These are phyloP conservation scores for Metahyphopichia silvanorum DNA, from an alignment of 805 yeast species.

Conservation along the genomic window DNA sequence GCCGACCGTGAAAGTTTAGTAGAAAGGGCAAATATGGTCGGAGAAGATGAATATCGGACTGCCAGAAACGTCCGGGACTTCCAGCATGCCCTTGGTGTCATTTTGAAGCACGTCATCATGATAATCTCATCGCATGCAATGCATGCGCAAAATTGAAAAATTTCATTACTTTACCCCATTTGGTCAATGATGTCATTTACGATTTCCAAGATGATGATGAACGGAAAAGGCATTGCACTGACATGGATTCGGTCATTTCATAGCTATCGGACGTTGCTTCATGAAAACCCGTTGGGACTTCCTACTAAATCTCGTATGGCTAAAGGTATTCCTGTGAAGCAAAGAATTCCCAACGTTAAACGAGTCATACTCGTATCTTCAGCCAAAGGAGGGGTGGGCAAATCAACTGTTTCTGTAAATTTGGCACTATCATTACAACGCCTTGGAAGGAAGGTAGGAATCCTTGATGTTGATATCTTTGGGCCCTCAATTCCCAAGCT, in stretches of 20 bases:
- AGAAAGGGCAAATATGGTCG: constrained; percentile 89
- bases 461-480: constrained; percentile 77
- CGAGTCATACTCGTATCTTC: constrained; percentile 66
- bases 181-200: too few relatives aligned
- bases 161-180: too few relatives aligned
- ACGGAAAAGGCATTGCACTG: too few relatives aligned
- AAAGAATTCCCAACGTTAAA: constrained; percentile 56
- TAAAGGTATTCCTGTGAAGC: constrained; percentile 54
- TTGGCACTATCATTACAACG: constrained; percentile 59
- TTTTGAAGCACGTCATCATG: too few relatives aligned
- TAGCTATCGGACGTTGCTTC: constrained; percentile 11
- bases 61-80: too few relatives aligned
- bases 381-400: constrained; percentile 82
- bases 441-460: constrained; percentile 56
- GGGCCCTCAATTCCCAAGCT: constrained; percentile 82
- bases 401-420: constrained; percentile 71
- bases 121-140: too few relatives aligned
- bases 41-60: constrained; percentile 19
- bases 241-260: too few relatives aligned
- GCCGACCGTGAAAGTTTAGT: constrained; percentile 83
- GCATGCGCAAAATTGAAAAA: too few relatives aligned
- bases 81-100: too few relatives aligned
- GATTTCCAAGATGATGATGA: too few relatives aligned
- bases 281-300: constrained; percentile 42
- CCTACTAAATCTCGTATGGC: constrained; percentile 41